A percentile compares a stretch with the other conserved stretches of the same genome.
Evolutionary conservation across 2,329 filamentous ascomycete genomes (phyloP).

Genomic region (Lasiodiplodia citricola): DNA sequence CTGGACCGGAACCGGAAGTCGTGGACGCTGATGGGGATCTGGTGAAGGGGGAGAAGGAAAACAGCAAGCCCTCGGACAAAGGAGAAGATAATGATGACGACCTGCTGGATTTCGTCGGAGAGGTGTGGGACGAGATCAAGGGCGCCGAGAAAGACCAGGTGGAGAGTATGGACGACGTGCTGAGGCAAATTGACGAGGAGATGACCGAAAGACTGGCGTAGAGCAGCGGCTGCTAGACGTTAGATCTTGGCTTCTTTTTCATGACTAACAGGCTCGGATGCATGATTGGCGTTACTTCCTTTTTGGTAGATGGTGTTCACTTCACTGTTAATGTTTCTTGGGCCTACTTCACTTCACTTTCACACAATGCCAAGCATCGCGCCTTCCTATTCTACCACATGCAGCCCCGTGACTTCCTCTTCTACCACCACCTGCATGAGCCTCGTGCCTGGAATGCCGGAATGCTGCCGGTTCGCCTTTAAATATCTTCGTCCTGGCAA

Average conservation of each 20-base stretch:
- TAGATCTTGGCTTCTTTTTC: background rate
- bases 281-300: background rate
- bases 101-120: constrained; percentile 10
- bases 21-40: constrained; percentile 19
- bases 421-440: too few relatives aligned
- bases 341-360: background rate
- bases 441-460: background rate
- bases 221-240: background rate
- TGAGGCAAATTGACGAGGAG: constrained; percentile 20
- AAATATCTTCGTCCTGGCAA: background rate
- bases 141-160: constrained; percentile 17
- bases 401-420: background rate
- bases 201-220: constrained; percentile 14
- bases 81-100: constrained; percentile 2
- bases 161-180: constrained; percentile 16
- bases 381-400: background rate
- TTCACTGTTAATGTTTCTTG: background rate
- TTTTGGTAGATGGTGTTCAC: background rate
- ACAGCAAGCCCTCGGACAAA: background rate
- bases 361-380: background rate
- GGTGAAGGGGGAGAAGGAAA: background rate
- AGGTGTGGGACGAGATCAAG: constrained; percentile 22
- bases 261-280: background rate
- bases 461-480: background rate
- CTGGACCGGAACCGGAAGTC: background rate